Evolutionary conservation across 495 filamentous ascomycete species (phyloP).

Genomic region (Elaphomyces granulatus): DNA sequence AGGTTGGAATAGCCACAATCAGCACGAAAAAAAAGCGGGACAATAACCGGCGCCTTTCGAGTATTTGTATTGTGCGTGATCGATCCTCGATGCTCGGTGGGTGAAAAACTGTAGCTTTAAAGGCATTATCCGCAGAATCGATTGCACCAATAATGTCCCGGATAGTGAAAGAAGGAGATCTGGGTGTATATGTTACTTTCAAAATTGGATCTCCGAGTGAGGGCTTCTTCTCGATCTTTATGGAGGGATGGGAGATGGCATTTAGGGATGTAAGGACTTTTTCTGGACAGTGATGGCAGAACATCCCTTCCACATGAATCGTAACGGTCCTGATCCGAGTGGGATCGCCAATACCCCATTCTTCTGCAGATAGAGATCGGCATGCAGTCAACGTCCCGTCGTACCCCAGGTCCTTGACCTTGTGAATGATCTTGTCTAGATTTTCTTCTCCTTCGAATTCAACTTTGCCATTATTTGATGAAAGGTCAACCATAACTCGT

Average conservation of each 20-base stretch:
- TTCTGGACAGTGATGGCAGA: conserved; percentile 68
- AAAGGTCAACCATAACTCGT: conserved; percentile 50
- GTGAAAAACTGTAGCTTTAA: conserved; percentile 57
- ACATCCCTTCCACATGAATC: conserved; percentile 70
- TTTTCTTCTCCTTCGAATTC: conserved; percentile 43
- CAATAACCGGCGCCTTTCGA: conserved; percentile 46
- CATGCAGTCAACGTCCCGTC: conserved; percentile 45
- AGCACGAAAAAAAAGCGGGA: conserved; percentile 55
- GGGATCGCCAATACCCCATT: conserved; percentile 8
- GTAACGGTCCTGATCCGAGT: conserved; percentile 38
- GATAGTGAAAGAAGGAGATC: conserved; percentile 57
- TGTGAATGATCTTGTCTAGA: conserved; percentile 43
- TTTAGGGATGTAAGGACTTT: conserved; percentile 41
- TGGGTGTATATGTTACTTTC: conserved; percentile 54
- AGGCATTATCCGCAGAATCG: conserved; percentile 44
- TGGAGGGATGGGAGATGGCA: conserved; percentile 27
- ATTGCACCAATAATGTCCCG: conserved; percentile 57
- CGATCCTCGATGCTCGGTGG: conserved; percentile 77
- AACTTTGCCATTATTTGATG: conserved; percentile 57
- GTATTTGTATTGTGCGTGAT: conserved; percentile 52
- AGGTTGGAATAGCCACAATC: conserved; percentile 68
- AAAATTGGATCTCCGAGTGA: conserved; percentile 49
- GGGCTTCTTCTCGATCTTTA: conserved; percentile 35
- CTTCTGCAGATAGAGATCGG: conserved; percentile 5
- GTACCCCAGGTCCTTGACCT: conserved; percentile 71